These are phyloP conservation scores for Nasturtium officinale DNA, from an alignment of 345 rosid genomes.

Conservation along the genomic window DNA sequence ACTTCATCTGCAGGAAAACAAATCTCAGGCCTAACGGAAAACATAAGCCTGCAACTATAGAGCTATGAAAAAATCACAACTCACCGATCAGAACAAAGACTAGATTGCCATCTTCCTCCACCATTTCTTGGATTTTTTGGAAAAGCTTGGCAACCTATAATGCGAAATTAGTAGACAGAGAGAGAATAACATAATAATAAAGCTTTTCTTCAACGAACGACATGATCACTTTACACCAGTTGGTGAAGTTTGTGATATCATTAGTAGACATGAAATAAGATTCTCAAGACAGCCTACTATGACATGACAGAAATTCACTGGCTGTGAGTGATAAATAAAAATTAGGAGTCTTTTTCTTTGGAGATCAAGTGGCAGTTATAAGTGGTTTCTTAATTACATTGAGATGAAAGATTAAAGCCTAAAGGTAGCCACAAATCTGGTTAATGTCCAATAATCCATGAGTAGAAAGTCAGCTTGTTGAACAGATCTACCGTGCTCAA, in stretches of 20 bases:
- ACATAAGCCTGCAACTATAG: constrained; percentile 32
- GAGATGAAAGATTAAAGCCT: background rate
- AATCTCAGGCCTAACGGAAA: constrained; percentile 32
- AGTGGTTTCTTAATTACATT: background rate
- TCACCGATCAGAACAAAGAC: constrained; percentile 99
- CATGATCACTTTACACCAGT: background rate
- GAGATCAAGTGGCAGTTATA: background rate
- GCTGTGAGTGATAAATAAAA: background rate
- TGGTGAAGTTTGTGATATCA: constrained; percentile 11
- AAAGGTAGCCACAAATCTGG: constrained; percentile 32
- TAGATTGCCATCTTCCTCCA: constrained; percentile 96
- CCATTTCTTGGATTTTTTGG: constrained; percentile 98
- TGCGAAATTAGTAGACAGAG: constrained; percentile 10
- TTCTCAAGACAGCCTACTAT: constrained; percentile 8
- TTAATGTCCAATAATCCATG: constrained; percentile 21
- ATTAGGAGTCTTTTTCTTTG: background rate
- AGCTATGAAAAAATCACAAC: constrained; percentile 36
- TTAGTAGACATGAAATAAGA: constrained; percentile 15
- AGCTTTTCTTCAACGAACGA: background rate
- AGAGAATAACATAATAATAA: background rate
- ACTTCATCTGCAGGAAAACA: constrained; percentile 82
- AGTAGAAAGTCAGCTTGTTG: constrained; percentile 6
- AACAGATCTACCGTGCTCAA: background rate
- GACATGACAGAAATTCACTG: background rate
- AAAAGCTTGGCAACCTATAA: constrained; percentile 94